phyloP scores from a whole-genome alignment of 305 asterid genomes.

The Fraxinus ornus region DNA sequence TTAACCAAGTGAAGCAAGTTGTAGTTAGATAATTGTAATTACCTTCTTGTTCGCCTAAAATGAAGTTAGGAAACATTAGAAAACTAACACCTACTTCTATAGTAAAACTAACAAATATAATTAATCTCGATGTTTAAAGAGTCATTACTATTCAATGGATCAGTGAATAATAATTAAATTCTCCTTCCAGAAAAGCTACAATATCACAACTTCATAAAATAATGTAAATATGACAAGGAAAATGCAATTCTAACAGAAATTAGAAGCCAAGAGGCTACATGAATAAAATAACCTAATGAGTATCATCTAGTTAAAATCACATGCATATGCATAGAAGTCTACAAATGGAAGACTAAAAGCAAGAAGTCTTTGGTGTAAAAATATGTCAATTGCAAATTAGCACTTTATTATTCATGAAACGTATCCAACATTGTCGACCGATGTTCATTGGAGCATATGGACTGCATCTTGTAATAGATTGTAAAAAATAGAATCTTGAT shows the following conservation, averaged over 20 bases:
- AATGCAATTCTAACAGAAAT: neutral
- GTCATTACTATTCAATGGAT: neutral
- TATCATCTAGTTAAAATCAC: neutral
- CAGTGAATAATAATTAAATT: neutral
- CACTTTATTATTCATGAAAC: too few relatives aligned
- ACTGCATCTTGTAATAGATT: too few relatives aligned
- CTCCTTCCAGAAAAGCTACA: neutral
- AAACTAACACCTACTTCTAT: neutral
- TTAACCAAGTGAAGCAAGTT: neutral
- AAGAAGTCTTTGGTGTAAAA: too few relatives aligned
- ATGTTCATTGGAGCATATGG: too few relatives aligned
- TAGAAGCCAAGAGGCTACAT: neutral
- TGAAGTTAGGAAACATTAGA: neutral
- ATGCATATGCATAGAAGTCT: neutral
- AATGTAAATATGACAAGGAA: neutral
- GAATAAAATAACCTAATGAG: neutral
- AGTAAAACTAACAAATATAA: neutral
- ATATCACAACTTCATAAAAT: neutral
- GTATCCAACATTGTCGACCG: too few relatives aligned
- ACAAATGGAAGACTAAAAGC: too few relatives aligned
- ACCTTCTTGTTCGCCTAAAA: neutral
- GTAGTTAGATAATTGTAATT: neutral
- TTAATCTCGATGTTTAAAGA: neutral
- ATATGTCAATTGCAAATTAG: too few relatives aligned
- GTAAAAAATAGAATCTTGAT: too few relatives aligned